Evolutionary conservation across 768 basidiomycete species (phyloP), one percentile per base, ranked within the genome.

Genomic region (Auriscalpium vulgare): DNA sequence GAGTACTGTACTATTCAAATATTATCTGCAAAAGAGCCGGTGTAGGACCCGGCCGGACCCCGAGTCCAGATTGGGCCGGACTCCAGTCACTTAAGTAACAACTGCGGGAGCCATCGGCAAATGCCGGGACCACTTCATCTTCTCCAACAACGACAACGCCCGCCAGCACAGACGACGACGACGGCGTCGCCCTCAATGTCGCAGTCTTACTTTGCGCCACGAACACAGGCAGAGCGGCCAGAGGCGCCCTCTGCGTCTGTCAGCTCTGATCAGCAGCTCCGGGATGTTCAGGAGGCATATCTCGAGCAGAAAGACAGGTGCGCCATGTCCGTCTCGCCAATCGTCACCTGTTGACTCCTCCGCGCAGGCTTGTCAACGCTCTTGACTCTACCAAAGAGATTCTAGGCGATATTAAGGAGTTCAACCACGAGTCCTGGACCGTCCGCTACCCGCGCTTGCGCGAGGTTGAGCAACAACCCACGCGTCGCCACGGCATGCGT

Each of bases 371-470:
- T 56, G 78, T 91, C 35, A 75, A 74, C 51, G 92, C 88, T n/a
- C 81, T 97, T 61, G 82, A 87, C 63, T 75, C 81, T 0, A 84
- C 93, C 38, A 80, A 82, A 63, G 63, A 72, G 10, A 79, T 97
- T 47, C 74, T 97, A 40, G 71, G 70, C 50, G 87, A 87, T 63
- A 71, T 97, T 19, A 80, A 82, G 50, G 73, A 75, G 51, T 97
- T 95, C 76, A 97, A 90, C 74, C 85, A 85, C 72, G 75, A 83
- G 40, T 80, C 88, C 60, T 97, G 92, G 94, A 80, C 89, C 23
- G 83, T 97, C 14, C 76, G 91, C 56, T 98, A 98, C 70, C 95
- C 95, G 53, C 80, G 81, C 65, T 74, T 94, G 54, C 73, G 75
- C 35, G 78, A 83, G 53, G 75, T 79, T 54, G 53, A 70, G 1